Evolutionary conservation across 148 eudicot genomes (phyloP).

Genomic region (Cornus suecica): DNA sequence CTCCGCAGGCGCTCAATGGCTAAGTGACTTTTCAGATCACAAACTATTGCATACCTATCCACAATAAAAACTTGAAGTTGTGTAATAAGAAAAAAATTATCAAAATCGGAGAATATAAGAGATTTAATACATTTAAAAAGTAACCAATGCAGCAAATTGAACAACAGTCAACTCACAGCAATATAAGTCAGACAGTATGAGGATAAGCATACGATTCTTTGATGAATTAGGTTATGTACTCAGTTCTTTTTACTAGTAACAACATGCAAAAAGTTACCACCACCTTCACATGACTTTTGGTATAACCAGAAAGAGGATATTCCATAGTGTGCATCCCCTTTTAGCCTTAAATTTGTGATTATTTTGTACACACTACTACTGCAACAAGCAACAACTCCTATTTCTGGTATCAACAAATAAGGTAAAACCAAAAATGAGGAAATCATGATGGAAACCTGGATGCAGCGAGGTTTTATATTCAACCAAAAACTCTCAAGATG

Average conservation of each 20-base stretch:
- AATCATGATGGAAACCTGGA: not conserved
- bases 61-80: constrained; percentile 10
- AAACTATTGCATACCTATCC: constrained; percentile 74
- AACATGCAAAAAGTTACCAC: not conserved
- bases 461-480: not conserved
- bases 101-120: not conserved
- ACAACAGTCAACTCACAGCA: not conserved
- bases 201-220: too few relatives aligned
- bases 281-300: not conserved
- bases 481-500: not conserved
- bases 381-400: not conserved
- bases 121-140: too few relatives aligned
- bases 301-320: too few relatives aligned
- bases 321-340: too few relatives aligned
- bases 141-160: too few relatives aligned
- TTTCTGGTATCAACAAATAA: not conserved
- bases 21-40: constrained; percentile 63
- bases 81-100: not conserved
- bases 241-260: too few relatives aligned
- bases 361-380: too few relatives aligned
- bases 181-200: too few relatives aligned
- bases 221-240: too few relatives aligned
- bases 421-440: not conserved
- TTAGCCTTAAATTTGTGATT: too few relatives aligned
- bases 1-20: constrained; percentile 89